Evolutionary conservation across 352 stramenopile species (phyloP), one percentile per base, ranked within the genome.

Genomic region (Pilasporangium apinafurcum): DNA sequence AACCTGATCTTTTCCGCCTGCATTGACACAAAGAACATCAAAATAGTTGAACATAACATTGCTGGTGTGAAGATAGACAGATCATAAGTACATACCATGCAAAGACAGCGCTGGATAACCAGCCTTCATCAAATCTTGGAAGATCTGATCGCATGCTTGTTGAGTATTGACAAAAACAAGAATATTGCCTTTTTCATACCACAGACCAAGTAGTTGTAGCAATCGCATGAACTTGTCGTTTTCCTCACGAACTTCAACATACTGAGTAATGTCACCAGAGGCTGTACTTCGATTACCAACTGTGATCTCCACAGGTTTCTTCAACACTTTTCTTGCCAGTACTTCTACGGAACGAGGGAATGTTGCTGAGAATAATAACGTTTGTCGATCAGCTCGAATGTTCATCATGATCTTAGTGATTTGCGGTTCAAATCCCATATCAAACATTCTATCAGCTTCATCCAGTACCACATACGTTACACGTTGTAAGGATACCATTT

Each of bases 101-200:
- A 99, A 73, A 20, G 95, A 98, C 7, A 99, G 64, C 8, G 83
- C 92, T 3, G 88, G 78, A 52, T 99, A 99, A 8, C 97, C 92
- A 40, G 83, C 89, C 48, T 97, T 86, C 59, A 98, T 91, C 8
- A 99, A 71, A 44, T 99, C 89, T 56, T 98, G 88, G 52, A 98
- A 99, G 6, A 99, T 59, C 42, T 94, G 83, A 62, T 99, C 96
- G 46, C 93, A 97, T 1, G 79, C 73, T 68, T 97, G 86, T 59
- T 99, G 96, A n/a, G 93, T 99, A 62, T 98, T 98, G 29, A 99
- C 97, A 69, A 99, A 99, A 9, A 99, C 88, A 28, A 99, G 81
- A 7, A 98, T 85, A 44, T 98, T 98, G 32, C 96, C 97, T 35
- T 92, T 95, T 48, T 99, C 96, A 47, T 98, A 98, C 85, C 83